Conservation (phyloP, 202 grass and related monocot species). For the Zizania palustris region DNA sequence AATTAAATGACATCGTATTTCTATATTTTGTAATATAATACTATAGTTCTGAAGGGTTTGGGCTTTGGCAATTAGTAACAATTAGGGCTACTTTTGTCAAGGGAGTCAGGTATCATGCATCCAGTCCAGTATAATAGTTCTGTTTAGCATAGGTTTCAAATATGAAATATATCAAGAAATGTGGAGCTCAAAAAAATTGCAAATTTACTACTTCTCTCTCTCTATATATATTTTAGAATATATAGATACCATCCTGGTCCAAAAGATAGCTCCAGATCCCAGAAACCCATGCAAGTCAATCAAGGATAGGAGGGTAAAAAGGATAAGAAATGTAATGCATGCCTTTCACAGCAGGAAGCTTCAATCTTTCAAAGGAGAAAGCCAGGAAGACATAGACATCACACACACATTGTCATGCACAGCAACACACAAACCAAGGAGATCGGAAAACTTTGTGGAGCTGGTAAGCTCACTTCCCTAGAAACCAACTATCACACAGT, state of each 20-base stretch:
- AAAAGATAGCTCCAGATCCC: constrained; percentile 59
- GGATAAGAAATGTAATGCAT: no score
- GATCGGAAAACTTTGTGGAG: constrained; percentile 59
- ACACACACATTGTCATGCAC: constrained; percentile 53
- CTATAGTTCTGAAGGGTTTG: no score
- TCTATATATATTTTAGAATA: no score
- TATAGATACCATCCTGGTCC: neutral
- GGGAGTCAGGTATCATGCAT: constrained; percentile 46
- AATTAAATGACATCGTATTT: no score
- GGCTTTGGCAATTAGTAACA: neutral
- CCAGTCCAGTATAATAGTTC: no score
- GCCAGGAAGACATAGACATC: constrained; percentile 36
- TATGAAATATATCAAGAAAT: no score
- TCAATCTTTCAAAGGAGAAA: constrained; percentile 53
- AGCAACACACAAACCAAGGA: constrained; percentile 56
- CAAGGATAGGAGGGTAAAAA: constrained; percentile 7
- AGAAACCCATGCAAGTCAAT: constrained; percentile 55
- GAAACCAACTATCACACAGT: neutral
- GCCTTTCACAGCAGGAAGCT: constrained; percentile 39
- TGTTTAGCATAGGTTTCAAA: neutral
- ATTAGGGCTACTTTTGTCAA: constrained; percentile 20
- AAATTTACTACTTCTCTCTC: no score
- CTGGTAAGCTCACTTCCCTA: constrained; percentile 55
- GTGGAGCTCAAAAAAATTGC: no score
- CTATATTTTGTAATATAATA: no score